Percentiles rank a stretch among this genome's conserved stretches.
phyloP scores from a whole-genome alignment of 768 basidiomycete genomes.

The Nidularia sp. region DNA sequence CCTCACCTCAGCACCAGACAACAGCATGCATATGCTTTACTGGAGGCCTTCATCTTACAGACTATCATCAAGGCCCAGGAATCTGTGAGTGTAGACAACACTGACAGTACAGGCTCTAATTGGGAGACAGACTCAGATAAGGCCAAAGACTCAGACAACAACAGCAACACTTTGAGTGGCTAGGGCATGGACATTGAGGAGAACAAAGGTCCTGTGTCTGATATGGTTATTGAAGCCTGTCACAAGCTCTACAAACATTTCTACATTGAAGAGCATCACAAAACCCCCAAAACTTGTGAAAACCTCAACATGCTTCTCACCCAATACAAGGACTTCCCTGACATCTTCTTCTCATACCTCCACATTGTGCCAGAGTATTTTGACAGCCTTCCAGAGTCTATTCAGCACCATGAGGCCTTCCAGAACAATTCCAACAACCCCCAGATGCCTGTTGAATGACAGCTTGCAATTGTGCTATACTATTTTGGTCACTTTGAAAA shows the following conservation, averaged over 20 bases:
- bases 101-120: neutral
- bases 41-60: neutral
- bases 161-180: no score
- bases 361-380: constrained; percentile 16
- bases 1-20: neutral
- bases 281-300: neutral
- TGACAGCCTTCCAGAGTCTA: constrained; percentile 10
- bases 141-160: neutral
- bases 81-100: neutral
- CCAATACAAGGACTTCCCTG: neutral
- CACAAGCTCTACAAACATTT: neutral
- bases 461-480: constrained; percentile 32
- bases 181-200: no score
- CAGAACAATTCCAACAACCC: constrained; percentile 18
- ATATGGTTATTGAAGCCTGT: neutral
- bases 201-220: neutral
- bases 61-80: neutral
- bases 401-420: constrained; percentile 17
- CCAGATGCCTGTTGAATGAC: constrained; percentile 21
- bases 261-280: neutral
- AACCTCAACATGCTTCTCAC: neutral
- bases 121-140: neutral
- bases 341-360: constrained; percentile 13
- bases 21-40: neutral
- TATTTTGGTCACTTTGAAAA: constrained; percentile 34